Percentiles rank a stretch among this genome's conserved stretches.
These are phyloP conservation scores for Yamadazyma sp. DNA, from an alignment of 1,139 yeast species.

Conservation along the genomic window DNA sequence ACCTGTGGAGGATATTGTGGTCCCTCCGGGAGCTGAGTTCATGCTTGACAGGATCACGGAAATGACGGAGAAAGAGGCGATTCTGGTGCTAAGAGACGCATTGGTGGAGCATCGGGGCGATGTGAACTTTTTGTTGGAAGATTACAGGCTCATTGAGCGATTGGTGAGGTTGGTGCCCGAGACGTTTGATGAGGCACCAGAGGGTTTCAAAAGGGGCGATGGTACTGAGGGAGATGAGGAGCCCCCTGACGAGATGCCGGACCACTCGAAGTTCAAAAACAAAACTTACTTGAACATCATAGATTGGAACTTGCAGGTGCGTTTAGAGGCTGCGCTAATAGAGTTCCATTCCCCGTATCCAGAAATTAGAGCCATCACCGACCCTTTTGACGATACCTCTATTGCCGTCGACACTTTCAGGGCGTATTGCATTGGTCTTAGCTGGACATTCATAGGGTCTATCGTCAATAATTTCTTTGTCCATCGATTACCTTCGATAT, in stretches of 20 bases:
- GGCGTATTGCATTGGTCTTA: slow-evolving; percentile 38
- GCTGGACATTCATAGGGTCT: slow-evolving; percentile 47
- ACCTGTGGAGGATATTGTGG: slow-evolving; percentile 15
- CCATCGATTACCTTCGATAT: slow-evolving; percentile 43
- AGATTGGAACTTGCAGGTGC: slow-evolving; percentile 38
- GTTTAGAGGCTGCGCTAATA: slow-evolving; percentile 43
- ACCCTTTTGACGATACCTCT: slow-evolving; percentile 42
- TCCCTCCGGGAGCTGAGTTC: slow-evolving; percentile 24
- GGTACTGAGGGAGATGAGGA: no score
- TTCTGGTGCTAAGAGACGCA: slow-evolving; percentile 35
- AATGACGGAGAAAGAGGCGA: slow-evolving; percentile 25
- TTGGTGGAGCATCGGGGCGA: slow-evolving; percentile 43
- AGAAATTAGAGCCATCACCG: slow-evolving; percentile 46
- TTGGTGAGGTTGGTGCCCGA: slow-evolving; percentile 26
- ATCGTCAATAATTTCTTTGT: slow-evolving; percentile 45
- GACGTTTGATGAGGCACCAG: slow-evolving; percentile 10
- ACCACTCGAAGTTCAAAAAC: slow-evolving; percentile 19
- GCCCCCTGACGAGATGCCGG: slow-evolving; percentile 10
- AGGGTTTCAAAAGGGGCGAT: slow-evolving; percentile 9
- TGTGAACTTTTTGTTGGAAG: slow-evolving; percentile 40
- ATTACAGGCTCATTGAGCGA: slow-evolving; percentile 34
- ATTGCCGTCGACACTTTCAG: slow-evolving; percentile 43
- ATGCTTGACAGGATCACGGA: slow-evolving; percentile 31
- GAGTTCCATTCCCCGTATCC: slow-evolving; percentile 49
- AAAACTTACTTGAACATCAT: slow-evolving; percentile 29